phyloP scores from a whole-genome alignment of 441 rosid species.

The Brassica balearica region DNA sequence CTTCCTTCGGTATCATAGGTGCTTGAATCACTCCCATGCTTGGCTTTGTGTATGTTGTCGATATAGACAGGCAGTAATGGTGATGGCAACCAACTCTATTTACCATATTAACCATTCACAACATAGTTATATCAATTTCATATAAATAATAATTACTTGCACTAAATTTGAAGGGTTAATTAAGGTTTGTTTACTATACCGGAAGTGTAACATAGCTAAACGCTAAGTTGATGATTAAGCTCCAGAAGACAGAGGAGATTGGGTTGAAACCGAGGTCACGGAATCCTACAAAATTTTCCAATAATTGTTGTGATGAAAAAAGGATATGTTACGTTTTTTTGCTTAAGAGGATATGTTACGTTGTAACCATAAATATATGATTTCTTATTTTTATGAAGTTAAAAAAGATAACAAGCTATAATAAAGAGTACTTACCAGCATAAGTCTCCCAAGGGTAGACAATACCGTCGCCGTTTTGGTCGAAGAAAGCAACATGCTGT shows the following conservation, averaged over 20 bases:
- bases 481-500: slow-evolving; percentile 91
- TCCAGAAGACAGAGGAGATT: slow-evolving; percentile 53
- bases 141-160: background rate
- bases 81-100: slow-evolving; percentile 81
- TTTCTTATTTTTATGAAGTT: background rate
- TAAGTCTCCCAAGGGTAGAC: slow-evolving; percentile 95
- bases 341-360: background rate
- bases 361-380: background rate
- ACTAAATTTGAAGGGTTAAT: background rate
- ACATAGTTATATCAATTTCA: background rate
- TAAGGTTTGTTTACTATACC: slow-evolving; percentile 47
- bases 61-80: slow-evolving; percentile 77
- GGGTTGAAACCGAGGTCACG: slow-evolving; percentile 75
- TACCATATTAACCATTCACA: slow-evolving; percentile 15
- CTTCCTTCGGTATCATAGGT: slow-evolving; percentile 89
- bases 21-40: slow-evolving; percentile 82
- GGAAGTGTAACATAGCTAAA: slow-evolving; percentile 78
- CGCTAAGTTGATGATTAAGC: slow-evolving; percentile 52
- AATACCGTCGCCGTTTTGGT: slow-evolving; percentile 75
- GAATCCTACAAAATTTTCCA: slow-evolving; percentile 47
- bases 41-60: slow-evolving; percentile 79
- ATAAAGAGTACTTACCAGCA: slow-evolving; percentile 44
- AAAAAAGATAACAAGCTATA: background rate
- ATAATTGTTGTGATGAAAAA: background rate
- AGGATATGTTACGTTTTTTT: background rate